Conservation (phyloP, 2,329 filamentous ascomycete genomes). For the Fusarium compactum region DNA sequence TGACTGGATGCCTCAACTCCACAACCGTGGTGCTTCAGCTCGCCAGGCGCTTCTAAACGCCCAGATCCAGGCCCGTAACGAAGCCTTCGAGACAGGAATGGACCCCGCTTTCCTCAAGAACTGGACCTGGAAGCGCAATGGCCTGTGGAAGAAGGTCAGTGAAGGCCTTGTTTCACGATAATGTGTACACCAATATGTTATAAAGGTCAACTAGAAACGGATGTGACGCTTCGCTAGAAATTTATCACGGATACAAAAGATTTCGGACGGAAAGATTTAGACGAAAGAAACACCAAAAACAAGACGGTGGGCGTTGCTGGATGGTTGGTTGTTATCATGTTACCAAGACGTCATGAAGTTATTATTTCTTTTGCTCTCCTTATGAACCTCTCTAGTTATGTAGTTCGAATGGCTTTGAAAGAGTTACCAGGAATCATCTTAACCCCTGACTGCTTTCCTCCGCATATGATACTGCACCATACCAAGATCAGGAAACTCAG, state of each 20-base stretch:
- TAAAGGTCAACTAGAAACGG: constrained; percentile 11
- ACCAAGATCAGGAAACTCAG: constrained; percentile 38
- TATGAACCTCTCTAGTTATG: constrained; percentile 31
- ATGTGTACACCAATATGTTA: constrained; percentile 8
- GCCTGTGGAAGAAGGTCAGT: constrained; percentile 53
- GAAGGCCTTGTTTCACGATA: constrained; percentile 45
- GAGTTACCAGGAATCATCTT: not conserved
- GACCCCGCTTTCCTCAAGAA: constrained; percentile 74
- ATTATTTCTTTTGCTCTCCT: constrained; percentile 30
- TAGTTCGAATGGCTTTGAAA: constrained; percentile 25
- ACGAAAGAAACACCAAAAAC: constrained; percentile 25
- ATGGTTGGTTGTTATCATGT: constrained; percentile 21
- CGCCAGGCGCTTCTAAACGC: constrained; percentile 73
- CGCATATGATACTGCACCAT: constrained; percentile 50
- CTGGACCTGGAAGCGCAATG: constrained; percentile 72
- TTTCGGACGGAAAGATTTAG: constrained; percentile 35
- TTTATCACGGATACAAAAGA: not conserved
- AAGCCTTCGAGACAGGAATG: constrained; percentile 76
- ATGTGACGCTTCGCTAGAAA: constrained; percentile 7
- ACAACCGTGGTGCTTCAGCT: constrained; percentile 71
- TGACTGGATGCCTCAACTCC: constrained; percentile 71
- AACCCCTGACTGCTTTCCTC: constrained; percentile 33
- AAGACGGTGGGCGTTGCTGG: constrained; percentile 41
- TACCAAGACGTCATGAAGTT: constrained; percentile 32
- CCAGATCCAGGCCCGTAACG: constrained; percentile 72